Percentiles rank a stretch among this genome's conserved stretches.
Evolutionary conservation across 2,329 filamentous ascomycete genomes (phyloP).

Genomic region (Penicillium olsonii): DNA sequence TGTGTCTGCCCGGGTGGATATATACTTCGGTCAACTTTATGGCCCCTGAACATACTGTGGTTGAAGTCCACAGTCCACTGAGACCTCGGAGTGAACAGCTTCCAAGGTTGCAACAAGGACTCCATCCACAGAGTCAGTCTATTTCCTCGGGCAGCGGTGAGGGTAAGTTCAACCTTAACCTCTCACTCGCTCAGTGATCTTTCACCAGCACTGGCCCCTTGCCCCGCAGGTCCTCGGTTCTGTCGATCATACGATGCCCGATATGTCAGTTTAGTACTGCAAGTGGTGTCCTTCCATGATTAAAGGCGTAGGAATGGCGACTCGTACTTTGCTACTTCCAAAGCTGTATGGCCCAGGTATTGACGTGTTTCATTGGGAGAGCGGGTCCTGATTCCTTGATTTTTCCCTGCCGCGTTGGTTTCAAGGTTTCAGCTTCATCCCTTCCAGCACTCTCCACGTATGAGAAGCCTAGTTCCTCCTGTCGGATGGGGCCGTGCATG

Average conservation of each 20-base stretch:
- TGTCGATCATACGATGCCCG: neutral
- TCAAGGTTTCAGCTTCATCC: neutral
- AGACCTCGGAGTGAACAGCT: too few species aligned
- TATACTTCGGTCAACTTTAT: too few species aligned
- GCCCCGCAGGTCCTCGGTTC: slow-evolving; percentile 7
- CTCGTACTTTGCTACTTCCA: too few species aligned
- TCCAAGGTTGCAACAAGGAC: too few species aligned
- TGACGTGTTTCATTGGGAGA: neutral
- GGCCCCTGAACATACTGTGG: too few species aligned
- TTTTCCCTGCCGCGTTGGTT: neutral
- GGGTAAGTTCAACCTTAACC: neutral
- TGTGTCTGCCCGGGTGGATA: too few species aligned
- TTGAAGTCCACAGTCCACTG: too few species aligned
- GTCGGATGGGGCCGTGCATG: neutral
- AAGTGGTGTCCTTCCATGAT: too few species aligned
- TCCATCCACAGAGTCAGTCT: too few species aligned
- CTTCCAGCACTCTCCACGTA: neutral
- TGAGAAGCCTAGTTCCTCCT: neutral
- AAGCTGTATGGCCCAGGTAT: too few species aligned
- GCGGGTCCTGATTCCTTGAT: slow-evolving; percentile 5
- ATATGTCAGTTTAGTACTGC: neutral
- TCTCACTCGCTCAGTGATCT: neutral
- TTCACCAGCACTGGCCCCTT: slow-evolving; percentile 11
- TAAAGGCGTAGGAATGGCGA: too few species aligned
- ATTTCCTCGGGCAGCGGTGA: too few species aligned